These are phyloP conservation scores for Leishmania amazonensis DNA, from an alignment of 208 protist genomes.

Conservation along the genomic window DNA sequence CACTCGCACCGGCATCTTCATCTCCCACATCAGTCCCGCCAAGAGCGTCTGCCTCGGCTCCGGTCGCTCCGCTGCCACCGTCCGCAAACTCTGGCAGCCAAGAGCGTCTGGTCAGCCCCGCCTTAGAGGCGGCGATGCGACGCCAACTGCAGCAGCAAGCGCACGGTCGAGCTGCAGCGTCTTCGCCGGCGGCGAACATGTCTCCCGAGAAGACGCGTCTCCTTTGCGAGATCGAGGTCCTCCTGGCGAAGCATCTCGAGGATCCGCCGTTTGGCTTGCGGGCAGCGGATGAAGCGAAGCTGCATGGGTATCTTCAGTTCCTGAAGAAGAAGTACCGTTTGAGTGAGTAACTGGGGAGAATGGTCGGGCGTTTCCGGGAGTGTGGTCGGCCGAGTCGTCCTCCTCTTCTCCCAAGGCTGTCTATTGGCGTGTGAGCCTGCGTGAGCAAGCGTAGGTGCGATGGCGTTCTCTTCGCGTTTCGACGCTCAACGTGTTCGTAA, in stretches of 20 bases:
- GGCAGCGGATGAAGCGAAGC: conserved; percentile 61
- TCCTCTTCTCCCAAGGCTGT: background rate
- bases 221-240: conserved; percentile 56
- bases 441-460: background rate
- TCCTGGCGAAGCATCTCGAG: conserved; percentile 47
- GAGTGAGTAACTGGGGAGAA: background rate
- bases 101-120: conserved; percentile 39
- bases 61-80: background rate
- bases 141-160: conserved; percentile 57
- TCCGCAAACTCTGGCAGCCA: background rate
- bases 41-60: background rate
- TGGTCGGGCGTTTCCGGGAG: background rate
- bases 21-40: background rate
- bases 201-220: conserved; percentile 58
- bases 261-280: conserved; percentile 77
- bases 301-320: conserved; percentile 68
- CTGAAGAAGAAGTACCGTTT: conserved; percentile 57
- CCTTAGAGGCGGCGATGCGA: conserved; percentile 74
- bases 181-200: conserved; percentile 16
- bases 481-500: background rate
- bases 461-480: background rate
- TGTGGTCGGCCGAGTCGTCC: too few species aligned
- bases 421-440: background rate
- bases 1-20: background rate
- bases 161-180: conserved; percentile 3